Evolutionary conservation across 805 yeast genomes (phyloP), one percentile per base, ranked within the genome.

Genomic region (Candida cerambycidarum): DNA sequence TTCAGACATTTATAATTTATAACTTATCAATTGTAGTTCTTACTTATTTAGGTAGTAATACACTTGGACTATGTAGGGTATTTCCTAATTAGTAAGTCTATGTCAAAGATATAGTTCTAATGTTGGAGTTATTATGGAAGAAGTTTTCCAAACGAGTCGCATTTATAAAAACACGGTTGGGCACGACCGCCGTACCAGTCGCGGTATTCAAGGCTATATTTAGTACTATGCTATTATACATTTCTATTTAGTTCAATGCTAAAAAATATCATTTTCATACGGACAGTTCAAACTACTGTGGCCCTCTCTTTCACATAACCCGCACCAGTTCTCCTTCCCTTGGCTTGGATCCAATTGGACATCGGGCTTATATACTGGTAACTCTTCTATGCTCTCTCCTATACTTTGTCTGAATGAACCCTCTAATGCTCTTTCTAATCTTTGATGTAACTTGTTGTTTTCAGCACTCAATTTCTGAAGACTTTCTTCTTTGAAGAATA

Each of bases 281-380:
- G 97, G 97, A 63, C 99, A 92, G 43, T 89, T 89, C 23, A 82
- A 71, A 50, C 93, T 85, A 37, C 81, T 83, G 58, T 92, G 99
- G 0, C 98, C 99, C 34, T 79, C 82, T 42, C 88, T 70, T 60
- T 92, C 98, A 65, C 99, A 92, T 41, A 89, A 69, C 0, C 95
- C 96, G 66, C 99, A 92, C 96, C 97, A 92, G 48, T 79, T 73
- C 19, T 67, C 67, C 33, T 90, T 73, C 1, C 96, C 96, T 2
- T 79, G 80, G 0, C 89, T 72, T 0, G 90, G 85, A 58, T 88
- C 93, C 11, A 63, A 56, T 15, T 63, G 61, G 1, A 53, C 58
- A 3, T 67, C 65, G 0, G 88, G 85, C 30, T 64, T 59, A 44
- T 76, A 79, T 1, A 81, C 69, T 23, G 77, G 79, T 21, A 77